A percentile compares a stretch with the other conserved stretches of the same genome.
These are phyloP conservation scores for Mimosa pudica DNA, from an alignment of 306 rosid genomes.

Conservation along the genomic window DNA sequence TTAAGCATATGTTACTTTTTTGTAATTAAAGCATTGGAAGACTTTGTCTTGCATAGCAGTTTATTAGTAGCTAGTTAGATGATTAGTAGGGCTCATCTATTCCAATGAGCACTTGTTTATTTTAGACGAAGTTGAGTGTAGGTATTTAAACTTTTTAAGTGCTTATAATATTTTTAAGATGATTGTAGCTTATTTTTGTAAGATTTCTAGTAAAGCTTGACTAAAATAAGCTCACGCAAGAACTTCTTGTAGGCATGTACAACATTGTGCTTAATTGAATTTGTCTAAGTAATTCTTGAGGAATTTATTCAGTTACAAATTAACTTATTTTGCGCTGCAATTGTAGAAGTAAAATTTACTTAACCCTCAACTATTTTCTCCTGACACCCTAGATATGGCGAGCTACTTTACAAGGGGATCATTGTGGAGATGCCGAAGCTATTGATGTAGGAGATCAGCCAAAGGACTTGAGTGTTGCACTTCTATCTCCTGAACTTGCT, in stretches of 20 bases:
- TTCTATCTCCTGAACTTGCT: constrained; percentile 78
- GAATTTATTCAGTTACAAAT: background rate
- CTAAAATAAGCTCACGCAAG: background rate
- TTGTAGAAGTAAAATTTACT: too few relatives aligned
- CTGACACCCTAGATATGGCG: constrained; percentile 65
- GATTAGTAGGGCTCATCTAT: background rate
- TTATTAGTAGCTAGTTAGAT: background rate
- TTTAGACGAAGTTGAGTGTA: background rate
- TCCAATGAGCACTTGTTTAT: background rate
- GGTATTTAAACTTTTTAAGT: background rate
- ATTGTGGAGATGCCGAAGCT: constrained; percentile 77
- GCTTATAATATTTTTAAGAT: background rate
- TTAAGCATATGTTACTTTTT: background rate
- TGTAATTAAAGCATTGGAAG: constrained; percentile 13
- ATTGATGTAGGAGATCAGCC: constrained; percentile 95
- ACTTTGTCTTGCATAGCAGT: background rate
- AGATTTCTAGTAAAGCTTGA: background rate
- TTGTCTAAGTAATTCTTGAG: background rate
- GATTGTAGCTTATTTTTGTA: background rate
- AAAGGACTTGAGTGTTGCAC: constrained; percentile 84
- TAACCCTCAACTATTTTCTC: constrained; percentile 22
- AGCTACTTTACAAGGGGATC: constrained; percentile 63
- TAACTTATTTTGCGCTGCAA: too few relatives aligned
- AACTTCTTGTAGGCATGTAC: too few relatives aligned
- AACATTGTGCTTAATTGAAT: background rate